A percentile compares a stretch with the other conserved stretches of the same genome.
phyloP scores from a whole-genome alignment of 768 basidiomycete genomes.

The Serpula lacrymans region DNA sequence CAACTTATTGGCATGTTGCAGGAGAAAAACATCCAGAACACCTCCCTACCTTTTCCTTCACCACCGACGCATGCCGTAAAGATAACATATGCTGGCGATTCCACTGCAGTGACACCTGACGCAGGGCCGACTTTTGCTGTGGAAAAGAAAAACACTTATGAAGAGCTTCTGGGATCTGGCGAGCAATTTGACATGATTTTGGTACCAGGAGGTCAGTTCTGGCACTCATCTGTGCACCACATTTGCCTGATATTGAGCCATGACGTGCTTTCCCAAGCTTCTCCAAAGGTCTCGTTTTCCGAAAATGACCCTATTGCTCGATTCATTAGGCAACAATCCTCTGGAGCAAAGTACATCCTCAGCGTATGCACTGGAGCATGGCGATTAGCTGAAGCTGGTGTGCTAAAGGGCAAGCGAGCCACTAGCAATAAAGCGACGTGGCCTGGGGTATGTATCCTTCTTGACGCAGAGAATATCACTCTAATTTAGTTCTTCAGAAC shows the following conservation, averaged over 20 bases:
- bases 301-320: constrained; percentile 15
- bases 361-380: constrained; percentile 33
- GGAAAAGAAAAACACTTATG: constrained; percentile 23
- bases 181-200: constrained; percentile 27
- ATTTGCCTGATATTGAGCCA: no score
- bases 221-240: no score
- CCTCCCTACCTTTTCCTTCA: no score
- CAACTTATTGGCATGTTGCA: no score
- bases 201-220: constrained; percentile 30
- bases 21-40: no score
- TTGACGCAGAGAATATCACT: not conserved
- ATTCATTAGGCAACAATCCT: constrained; percentile 24
- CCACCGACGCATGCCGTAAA: constrained; percentile 7
- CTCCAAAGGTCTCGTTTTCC: no score
- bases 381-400: constrained; percentile 30
- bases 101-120: no score
- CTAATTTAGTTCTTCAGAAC: constrained; percentile 1
- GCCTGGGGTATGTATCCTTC: constrained; percentile 18
- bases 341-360: constrained; percentile 30
- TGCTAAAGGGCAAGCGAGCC: constrained; percentile 31
- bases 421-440: constrained; percentile 34
- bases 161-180: constrained; percentile 16
- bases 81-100: no score
- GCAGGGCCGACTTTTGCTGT: no score
- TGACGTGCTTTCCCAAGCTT: no score